Evolutionary conservation across 768 basidiomycete species (phyloP).

Genomic region (Podaxis rugospora): DNA sequence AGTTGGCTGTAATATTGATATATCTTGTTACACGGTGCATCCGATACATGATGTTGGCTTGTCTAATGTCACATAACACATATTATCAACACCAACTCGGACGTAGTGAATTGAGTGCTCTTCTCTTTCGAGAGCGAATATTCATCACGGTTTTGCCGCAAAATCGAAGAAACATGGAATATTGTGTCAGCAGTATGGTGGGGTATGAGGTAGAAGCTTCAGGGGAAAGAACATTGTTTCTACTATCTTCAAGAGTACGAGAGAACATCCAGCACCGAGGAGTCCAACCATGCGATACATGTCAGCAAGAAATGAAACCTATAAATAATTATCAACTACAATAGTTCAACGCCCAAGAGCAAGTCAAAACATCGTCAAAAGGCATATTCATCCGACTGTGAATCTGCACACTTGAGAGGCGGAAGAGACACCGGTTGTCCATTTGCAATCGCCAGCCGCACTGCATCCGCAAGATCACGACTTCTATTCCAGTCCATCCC

Average conservation of each 20-base stretch:
- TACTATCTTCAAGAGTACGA: not conserved
- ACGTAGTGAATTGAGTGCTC: too few relatives aligned
- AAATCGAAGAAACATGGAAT: too few relatives aligned
- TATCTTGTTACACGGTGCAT: too few relatives aligned
- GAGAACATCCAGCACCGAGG: not conserved
- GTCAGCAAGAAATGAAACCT: not conserved
- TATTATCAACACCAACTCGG: too few relatives aligned
- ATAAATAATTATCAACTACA: not conserved
- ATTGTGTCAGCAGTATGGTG: too few relatives aligned
- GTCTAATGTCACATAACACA: too few relatives aligned
- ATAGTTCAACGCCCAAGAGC: not conserved
- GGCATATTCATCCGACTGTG: conserved; percentile 7
- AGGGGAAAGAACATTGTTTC: not conserved
- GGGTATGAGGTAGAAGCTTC: not conserved
- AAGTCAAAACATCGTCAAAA: not conserved
- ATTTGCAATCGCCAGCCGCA: conserved; percentile 14
- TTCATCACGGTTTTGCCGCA: too few relatives aligned
- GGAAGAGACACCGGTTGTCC: conserved; percentile 1
- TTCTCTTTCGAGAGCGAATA: too few relatives aligned
- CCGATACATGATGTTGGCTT: too few relatives aligned
- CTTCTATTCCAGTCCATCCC: conserved; percentile 35
- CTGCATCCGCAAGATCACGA: conserved; percentile 24
- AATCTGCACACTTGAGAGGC: conserved; percentile 7
- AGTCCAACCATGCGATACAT: not conserved
- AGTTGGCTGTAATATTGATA: too few relatives aligned